Evolutionary conservation across 1,139 yeast species (phyloP).

Genomic region (Wickerhamiella pararugosa): DNA sequence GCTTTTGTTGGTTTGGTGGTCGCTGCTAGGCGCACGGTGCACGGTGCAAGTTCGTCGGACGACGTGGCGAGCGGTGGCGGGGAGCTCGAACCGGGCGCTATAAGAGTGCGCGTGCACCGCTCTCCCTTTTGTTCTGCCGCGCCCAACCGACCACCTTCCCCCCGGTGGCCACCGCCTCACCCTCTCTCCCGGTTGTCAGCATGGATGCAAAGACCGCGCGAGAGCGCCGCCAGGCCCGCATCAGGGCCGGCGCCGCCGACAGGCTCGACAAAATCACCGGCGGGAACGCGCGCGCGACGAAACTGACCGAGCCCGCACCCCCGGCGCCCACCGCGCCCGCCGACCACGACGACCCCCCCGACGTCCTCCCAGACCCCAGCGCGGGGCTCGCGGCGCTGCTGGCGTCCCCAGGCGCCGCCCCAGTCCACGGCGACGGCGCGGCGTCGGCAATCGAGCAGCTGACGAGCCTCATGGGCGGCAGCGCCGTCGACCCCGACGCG

Average conservation of each 20-base stretch:
- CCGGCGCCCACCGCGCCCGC: constrained; percentile 9
- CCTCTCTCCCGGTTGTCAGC: background rate
- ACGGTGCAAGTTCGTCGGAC: too few species aligned
- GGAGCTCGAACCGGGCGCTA: background rate
- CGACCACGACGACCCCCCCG: constrained; percentile 3
- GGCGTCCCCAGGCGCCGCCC: background rate
- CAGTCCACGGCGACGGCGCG: too few species aligned
- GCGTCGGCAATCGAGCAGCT: too few species aligned
- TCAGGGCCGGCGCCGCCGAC: constrained; percentile 23
- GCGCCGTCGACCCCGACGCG: too few species aligned
- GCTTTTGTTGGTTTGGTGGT: too few species aligned
- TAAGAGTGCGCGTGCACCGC: background rate
- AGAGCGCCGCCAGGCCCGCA: constrained; percentile 26
- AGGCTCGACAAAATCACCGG: constrained; percentile 27
- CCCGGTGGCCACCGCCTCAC: background rate
- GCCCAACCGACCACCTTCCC: background rate
- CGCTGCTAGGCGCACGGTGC: too few species aligned
- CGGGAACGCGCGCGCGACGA: background rate
- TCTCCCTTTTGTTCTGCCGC: too few species aligned
- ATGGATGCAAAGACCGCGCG: constrained; percentile 22
- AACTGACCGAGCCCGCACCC: constrained; percentile 1
- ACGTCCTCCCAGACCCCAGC: constrained; percentile 5
- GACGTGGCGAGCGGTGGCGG: too few species aligned
- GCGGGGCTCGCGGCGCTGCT: background rate
- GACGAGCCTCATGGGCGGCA: too few species aligned